Base-by-base conservation (phyloP, 1,284 basidiomycete species). In the Inonotus obliquus region DNA sequence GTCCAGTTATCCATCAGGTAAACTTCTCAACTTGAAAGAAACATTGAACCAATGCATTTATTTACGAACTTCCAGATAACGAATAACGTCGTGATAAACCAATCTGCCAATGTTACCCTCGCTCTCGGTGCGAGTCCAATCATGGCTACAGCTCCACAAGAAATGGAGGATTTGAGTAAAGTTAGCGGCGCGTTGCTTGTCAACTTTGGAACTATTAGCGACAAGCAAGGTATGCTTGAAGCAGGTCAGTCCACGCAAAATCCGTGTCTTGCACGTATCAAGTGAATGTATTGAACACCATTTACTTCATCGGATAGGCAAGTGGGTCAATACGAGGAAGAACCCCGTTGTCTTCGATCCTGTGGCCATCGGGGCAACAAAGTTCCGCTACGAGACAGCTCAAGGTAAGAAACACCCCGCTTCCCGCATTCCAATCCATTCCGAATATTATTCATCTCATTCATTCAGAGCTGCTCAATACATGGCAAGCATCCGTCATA, bases 301-400 rank as follows among this genome's bases (percentile, higher is more conserved):
- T 1, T 44, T 17, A 14, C n/a, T 11, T 23, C 19, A 23, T 25
- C 3, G 5, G 10, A n/a, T 27, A 83, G 84, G 84, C 2, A 71
- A 72, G 60, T 77, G 79, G 63, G 92, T 91, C 9, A 96, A 96
- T 69, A 70, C 79, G 41, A 82, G 82, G 60, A 78, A 80, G 66
- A 94, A 91, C 70, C 94, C 95, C 0, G 75, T 98, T 2, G 81
- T 98, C 0, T 93, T 97, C 66, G 96, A 98, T 73, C 96, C 96
- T 1, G 96, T 98, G 4, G 96, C 94, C 2, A 84, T 96, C 0
- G 95, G 95, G 5, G 94, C 96, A 0, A 92, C 92, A 3, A 67
- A 74, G 1, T 93, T 86, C 72, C 81, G 96, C 44, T 83, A 83
- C 65, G 74, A 78, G 17, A 81, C 80, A 13, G 84, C 86, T 6